phyloP scores from a whole-genome alignment of 225 moss, liverwort and hornwort genomes.

The Sphagnum contortum region DNA sequence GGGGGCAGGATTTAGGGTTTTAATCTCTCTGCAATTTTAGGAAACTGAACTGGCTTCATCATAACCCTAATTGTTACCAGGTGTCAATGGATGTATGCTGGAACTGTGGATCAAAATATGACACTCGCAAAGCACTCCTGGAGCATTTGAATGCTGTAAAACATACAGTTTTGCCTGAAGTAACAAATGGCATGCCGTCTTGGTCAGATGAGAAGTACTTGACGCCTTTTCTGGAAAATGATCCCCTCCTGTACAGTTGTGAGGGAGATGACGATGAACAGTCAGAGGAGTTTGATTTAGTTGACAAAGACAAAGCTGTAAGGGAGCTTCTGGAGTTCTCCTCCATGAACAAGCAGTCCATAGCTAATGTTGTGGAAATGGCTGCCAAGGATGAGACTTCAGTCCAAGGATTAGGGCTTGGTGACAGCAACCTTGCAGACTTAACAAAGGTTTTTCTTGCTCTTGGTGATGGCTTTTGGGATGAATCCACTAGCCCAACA shows the following conservation, averaged over 20 bases:
- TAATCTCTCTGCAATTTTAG: too few species aligned
- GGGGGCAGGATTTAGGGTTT: too few species aligned
- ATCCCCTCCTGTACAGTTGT: conserved; percentile 62
- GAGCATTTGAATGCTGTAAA: conserved; percentile 19
- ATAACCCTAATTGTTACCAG: conserved; percentile 9
- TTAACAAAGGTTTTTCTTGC: conserved; percentile 23
- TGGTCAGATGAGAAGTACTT: conserved; percentile 65
- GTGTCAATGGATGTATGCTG: conserved; percentile 27
- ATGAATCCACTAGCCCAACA: conserved; percentile 20
- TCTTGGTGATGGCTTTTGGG: conserved; percentile 17
- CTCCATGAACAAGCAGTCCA: conserved; percentile 3
- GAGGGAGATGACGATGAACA: conserved; percentile 51
- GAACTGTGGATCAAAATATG: conserved; percentile 13
- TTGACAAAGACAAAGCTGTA: conserved; percentile 17
- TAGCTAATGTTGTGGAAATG: conserved; percentile 5
- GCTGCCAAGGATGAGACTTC: background rate
- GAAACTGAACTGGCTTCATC: too few species aligned
- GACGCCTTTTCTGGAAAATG: conserved; percentile 48
- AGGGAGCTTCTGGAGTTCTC: conserved; percentile 21
- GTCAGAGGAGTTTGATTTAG: conserved; percentile 24
- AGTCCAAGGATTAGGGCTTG: background rate
- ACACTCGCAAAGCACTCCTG: conserved; percentile 23
- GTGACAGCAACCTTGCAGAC: conserved; percentile 12
- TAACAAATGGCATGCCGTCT: conserved; percentile 9
- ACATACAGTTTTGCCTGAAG: conserved; percentile 5